Evolutionary conservation across 139 green algal species (phyloP).

Genomic region (Marvania coccoides): DNA sequence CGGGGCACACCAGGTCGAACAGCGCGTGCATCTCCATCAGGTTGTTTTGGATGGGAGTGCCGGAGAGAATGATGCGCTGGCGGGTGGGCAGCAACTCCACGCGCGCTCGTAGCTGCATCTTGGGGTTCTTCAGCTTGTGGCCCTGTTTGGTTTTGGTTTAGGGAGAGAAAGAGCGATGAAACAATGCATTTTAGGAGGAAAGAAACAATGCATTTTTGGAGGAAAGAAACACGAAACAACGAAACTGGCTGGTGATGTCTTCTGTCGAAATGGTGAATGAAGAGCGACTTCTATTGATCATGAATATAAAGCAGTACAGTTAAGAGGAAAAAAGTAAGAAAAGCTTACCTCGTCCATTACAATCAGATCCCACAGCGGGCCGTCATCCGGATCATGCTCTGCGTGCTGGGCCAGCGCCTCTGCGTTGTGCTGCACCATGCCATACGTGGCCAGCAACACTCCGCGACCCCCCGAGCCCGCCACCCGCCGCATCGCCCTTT

Average conservation of each 20-base stretch:
- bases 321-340: no score
- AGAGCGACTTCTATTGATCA: no score
- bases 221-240: no score
- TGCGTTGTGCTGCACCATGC: conserved; percentile 71
- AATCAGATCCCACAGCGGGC: conserved; percentile 74
- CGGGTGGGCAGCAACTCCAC: conserved; percentile 40
- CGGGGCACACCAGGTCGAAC: conserved; percentile 70
- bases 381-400: conserved; percentile 34
- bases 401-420: conserved; percentile 29
- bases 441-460: conserved; percentile 90
- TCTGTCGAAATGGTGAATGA: no score
- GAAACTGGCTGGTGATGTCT: no score
- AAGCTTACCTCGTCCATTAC: conserved; percentile 72
- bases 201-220: not conserved
- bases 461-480: conserved; percentile 16
- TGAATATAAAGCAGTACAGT: no score
- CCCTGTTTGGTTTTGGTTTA: conserved; percentile 16
- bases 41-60: conserved; percentile 89
- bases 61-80: conserved; percentile 71
- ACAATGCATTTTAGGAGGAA: not conserved
- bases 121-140: conserved; percentile 87
- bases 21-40: conserved; percentile 83
- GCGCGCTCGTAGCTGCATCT: conserved; percentile 59
- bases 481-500: conserved; percentile 18
- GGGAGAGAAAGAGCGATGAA: not conserved